Evolutionary conservation across 345 rosid species (phyloP), one percentile per base, ranked within the genome.

Genomic region (Arabidopsis suecica): DNA sequence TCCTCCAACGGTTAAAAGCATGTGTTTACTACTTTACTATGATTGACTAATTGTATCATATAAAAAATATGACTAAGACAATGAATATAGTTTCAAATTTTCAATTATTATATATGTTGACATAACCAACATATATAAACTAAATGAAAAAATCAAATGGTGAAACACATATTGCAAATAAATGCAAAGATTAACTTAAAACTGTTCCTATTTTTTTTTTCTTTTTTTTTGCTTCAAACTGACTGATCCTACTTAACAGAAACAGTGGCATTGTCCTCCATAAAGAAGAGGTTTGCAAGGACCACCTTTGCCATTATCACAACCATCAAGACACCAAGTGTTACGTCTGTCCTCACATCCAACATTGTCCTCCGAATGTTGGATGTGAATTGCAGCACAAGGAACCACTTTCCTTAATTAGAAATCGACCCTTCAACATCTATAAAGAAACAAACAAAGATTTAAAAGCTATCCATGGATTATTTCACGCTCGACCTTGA

Each of bases 371-470:
- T 30, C 62, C 42, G 42, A 62, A 72, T 53, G 62, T 11, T 1
- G 62, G 61, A 40, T 63, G 76, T 28, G 69, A 36, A 28, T 61
- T 61, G 69, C 61, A 50, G 32, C 61, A 72, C 48, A 71, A 71
- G 0, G 67, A 71, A 14, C 56, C 44, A 42, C 49, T 38, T 61
- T 49, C 11, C 11, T 23, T 23, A 23, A 23, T 5, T 69, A 9
- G 41, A 28, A 42, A 30, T 11, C 10, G 13, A 41, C 8, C 73
- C 65, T 45, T 42, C 65, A 32, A 57, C 65, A 44, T 69, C 64
- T 42, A 56, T 28, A 6, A 1, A 11, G 11, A 30, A 4, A 42
- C 4, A 8, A 28, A 66, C 3, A 62, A 42, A 2, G 23, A 22
- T 22, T 28, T 5, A 63, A 42, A 28, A 63, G 68, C 6, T 51